phyloP scores from a whole-genome alignment of 2,329 filamentous ascomycete species.

The Cladosporium sp. region DNA sequence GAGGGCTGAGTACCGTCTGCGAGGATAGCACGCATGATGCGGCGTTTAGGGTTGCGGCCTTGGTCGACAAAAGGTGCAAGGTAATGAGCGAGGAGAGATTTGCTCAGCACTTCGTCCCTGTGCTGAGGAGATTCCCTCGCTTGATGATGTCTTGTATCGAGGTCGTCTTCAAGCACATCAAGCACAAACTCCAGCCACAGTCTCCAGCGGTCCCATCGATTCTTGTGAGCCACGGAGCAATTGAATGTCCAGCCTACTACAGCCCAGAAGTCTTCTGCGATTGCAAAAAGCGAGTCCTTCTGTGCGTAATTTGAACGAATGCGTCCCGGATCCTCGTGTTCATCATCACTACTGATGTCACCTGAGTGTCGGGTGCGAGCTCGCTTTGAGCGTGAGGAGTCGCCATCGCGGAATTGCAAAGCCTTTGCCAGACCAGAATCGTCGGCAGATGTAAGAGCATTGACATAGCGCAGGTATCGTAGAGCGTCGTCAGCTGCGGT shows the following conservation, averaged over 20 bases:
- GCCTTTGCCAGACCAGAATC: constrained; percentile 69
- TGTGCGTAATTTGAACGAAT: constrained; percentile 63
- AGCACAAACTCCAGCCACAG: constrained; percentile 78
- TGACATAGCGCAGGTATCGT: constrained; percentile 67
- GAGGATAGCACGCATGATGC: constrained; percentile 66
- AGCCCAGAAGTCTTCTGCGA: constrained; percentile 86
- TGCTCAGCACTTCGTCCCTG: constrained; percentile 39
- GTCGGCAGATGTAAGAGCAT: constrained; percentile 66
- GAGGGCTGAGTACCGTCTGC: constrained; percentile 60
- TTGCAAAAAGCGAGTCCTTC: constrained; percentile 67
- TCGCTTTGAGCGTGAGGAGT: constrained; percentile 23
- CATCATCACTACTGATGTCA: constrained; percentile 38
- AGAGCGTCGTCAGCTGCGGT: constrained; percentile 67
- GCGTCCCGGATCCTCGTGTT: constrained; percentile 46
- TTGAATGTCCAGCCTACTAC: constrained; percentile 91
- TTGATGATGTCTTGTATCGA: constrained; percentile 25
- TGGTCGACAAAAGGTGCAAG: constrained; percentile 46
- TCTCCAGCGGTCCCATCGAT: constrained; percentile 79
- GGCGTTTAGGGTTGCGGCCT: constrained; percentile 45
- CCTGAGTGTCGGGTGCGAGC: constrained; percentile 24
- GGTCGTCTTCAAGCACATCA: constrained; percentile 65
- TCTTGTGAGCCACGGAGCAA: constrained; percentile 71
- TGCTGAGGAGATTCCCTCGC: constrained; percentile 25
- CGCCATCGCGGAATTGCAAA: constrained; percentile 61
- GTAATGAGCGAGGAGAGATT: constrained; percentile 64